phyloP scores from a whole-genome alignment of 768 basidiomycete species.

The Tulasnella sp. region DNA sequence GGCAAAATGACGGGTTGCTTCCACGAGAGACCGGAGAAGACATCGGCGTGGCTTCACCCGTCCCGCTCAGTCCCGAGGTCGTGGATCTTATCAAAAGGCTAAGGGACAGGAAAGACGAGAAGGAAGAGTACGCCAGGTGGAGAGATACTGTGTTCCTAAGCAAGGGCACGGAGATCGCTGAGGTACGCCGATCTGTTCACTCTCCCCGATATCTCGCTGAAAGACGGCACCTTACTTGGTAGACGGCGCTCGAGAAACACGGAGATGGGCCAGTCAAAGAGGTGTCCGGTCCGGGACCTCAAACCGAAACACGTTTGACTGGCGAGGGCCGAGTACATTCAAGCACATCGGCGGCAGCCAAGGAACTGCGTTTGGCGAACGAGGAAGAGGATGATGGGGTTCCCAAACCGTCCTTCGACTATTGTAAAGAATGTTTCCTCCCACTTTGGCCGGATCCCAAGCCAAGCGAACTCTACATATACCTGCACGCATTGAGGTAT shows the following conservation, averaged over 20 bases:
- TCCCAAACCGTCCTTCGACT: slow-evolving; percentile 26
- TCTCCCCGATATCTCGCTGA: slow-evolving; percentile 13
- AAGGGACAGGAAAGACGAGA: slow-evolving; percentile 82
- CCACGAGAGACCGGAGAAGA: slow-evolving; percentile 80
- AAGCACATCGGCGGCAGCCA: background rate
- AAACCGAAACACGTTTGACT: background rate
- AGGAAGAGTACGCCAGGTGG: slow-evolving; percentile 84
- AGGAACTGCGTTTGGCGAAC: background rate
- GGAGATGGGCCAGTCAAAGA: slow-evolving; percentile 18
- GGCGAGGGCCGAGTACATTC: background rate
- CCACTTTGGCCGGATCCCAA: slow-evolving; percentile 89
- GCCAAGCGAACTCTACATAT: slow-evolving; percentile 89
- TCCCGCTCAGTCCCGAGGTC: slow-evolving; percentile 64
- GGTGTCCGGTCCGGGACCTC: background rate
- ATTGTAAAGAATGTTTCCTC: slow-evolving; percentile 85
- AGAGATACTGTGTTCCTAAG: slow-evolving; percentile 73
- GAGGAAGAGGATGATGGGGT: background rate
- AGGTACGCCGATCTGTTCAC: slow-evolving; percentile 38
- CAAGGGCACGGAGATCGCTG: slow-evolving; percentile 35
- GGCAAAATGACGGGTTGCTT: slow-evolving; percentile 28
- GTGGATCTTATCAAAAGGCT: slow-evolving; percentile 66
- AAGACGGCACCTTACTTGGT: slow-evolving; percentile 15
- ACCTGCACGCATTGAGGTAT: slow-evolving; percentile 76
- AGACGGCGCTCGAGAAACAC: slow-evolving; percentile 5
- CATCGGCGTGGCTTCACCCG: slow-evolving; percentile 79